Evolutionary conservation across 257 asterid species (phyloP).

Genomic region (Asclepias syriaca): DNA sequence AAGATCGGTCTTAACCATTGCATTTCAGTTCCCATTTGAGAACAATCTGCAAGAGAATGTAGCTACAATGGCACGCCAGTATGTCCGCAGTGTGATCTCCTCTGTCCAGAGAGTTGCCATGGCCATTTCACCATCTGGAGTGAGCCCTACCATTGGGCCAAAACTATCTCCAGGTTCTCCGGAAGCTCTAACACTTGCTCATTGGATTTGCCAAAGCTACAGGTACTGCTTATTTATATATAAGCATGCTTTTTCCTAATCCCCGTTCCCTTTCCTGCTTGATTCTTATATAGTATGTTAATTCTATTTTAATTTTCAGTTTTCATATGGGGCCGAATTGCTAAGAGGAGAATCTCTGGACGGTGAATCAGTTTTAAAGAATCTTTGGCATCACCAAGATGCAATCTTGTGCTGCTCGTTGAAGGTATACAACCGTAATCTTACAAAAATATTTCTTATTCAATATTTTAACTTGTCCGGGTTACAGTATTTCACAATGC

Average conservation of each 20-base stretch:
- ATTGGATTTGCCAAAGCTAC: conserved; percentile 95
- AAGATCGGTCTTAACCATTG: conserved; percentile 80
- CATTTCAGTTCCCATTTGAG: conserved; percentile 95
- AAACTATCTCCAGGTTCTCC: conserved; percentile 77
- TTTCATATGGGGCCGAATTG: conserved; percentile 63
- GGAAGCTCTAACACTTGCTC: conserved; percentile 84
- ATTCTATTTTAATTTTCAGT: conserved; percentile 33
- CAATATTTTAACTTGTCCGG: background rate
- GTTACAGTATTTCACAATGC: background rate
- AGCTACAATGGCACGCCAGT: conserved; percentile 87
- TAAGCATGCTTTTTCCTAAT: background rate
- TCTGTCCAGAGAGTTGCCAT: conserved; percentile 94
- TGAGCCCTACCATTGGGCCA: conserved; percentile 45
- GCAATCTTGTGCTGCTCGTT: conserved; percentile 93
- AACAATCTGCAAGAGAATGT: conserved; percentile 73
- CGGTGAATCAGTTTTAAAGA: conserved; percentile 58
- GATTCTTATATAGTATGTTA: background rate
- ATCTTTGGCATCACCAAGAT: conserved; percentile 96
- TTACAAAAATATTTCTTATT: background rate
- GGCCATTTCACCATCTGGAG: conserved; percentile 82
- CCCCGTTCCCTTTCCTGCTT: background rate
- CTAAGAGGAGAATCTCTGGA: conserved; percentile 42
- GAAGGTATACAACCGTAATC: conserved; percentile 40
- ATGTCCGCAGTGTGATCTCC: conserved; percentile 86
- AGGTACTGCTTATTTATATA: conserved; percentile 33